Conservation (phyloP, 192 early-diverging fungal species). For the Coemansia reversa region DNA sequence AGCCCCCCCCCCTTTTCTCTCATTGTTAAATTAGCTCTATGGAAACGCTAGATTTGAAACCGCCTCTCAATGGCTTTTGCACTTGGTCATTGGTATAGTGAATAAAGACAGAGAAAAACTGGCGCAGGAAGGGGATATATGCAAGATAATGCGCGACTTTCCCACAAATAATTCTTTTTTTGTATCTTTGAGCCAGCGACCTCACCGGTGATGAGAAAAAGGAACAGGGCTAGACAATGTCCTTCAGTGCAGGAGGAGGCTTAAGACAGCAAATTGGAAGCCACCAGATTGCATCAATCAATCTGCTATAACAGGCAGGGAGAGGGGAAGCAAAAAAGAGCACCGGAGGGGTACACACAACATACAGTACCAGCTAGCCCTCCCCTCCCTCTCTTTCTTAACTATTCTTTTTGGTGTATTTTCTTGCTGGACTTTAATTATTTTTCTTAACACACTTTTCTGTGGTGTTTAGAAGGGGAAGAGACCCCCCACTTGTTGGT, state of each 20-base stretch:
- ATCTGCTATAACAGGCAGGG: background rate
- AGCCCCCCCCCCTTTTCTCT: background rate
- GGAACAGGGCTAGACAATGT: background rate
- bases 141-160: background rate
- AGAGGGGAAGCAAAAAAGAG: background rate
- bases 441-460: no score
- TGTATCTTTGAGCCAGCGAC: slow-evolving; percentile 7
- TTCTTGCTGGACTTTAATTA: no score
- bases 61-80: no score
- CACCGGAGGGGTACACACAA: background rate
- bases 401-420: background rate
- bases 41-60: no score
- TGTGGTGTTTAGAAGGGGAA: no score
- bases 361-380: no score
- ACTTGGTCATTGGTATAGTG: no score
- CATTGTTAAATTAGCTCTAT: background rate
- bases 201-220: slow-evolving; percentile 24
- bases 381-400: slow-evolving; percentile 2
- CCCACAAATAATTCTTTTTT: background rate
- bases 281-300: background rate
- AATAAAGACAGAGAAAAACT: no score
- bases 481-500: no score
- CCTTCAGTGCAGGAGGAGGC: no score
- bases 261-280: background rate
- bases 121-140: background rate